Evolutionary conservation across 164 flowering plant species (phyloP), one percentile per base, ranked within the genome.

Genomic region (Santalum album): DNA sequence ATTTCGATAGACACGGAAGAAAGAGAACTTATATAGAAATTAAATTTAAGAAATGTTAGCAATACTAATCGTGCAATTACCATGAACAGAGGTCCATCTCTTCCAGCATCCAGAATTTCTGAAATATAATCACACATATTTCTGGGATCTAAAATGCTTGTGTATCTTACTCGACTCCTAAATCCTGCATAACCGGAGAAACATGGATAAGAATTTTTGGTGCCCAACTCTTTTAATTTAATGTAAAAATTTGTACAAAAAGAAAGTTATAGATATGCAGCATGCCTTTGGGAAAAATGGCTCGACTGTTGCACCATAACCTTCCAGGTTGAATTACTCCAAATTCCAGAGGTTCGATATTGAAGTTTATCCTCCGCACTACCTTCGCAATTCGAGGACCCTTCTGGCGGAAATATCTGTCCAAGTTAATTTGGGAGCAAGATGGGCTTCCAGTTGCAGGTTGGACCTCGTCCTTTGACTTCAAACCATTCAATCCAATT

Each of bases 341-440:
- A 69, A 50, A 74, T 43, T 86, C 87, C 65, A 94, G 49, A 64
- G 78, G 87, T 76, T 94, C 99, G 38, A 85, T 85, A 58, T 64
- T 78, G 77, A 81, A 79, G 54, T 72, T 85, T 56, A 87, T 77
- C 67, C 87, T 74, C 51, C 96, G 65, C 56, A 89, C 86, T 20
- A 87, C 84, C 71, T 85, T 94, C 35, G 97, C 97, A 61, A 90
- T 81, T 25, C 99, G 92, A 64, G 95, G 97, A 63, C 99, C 94
- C 66, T 83, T 86, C 65, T 80, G 96, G 51, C 77, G 83, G 51
- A 54, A 60, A 54, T 53, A 51, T 62, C 75, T 80, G 58, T 83
- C 87, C 57, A 70, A 24, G 71, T 74, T 82, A 62, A 75, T 75
- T 51, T 69, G 72, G 59, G 63, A 49, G 38, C 64, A 62, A 27